Conservation (phyloP, 2,329 filamentous ascomycete genomes). For the Beauveria varroae region DNA sequence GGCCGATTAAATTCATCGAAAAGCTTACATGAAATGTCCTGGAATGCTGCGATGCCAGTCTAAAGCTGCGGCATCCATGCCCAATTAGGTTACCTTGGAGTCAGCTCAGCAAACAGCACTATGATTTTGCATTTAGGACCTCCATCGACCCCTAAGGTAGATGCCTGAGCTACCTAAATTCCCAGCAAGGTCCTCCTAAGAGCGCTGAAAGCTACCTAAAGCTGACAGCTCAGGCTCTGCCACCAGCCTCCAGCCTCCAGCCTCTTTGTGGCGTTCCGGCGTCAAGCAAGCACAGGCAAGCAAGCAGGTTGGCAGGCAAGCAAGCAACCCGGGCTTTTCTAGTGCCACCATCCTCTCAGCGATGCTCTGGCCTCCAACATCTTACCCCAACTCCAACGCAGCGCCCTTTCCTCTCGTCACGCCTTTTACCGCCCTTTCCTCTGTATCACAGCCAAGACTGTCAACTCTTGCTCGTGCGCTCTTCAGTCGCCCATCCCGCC, state of each 20-base stretch:
- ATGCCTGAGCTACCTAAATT: no score
- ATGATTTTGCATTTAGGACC: background rate
- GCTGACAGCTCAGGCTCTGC: background rate
- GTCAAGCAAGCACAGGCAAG: background rate
- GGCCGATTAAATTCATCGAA: no score
- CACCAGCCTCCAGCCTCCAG: background rate
- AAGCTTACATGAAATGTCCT: no score
- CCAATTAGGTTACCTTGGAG: conserved; percentile 1
- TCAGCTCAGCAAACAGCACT: background rate
- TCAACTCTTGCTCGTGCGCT: background rate
- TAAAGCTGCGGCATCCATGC: background rate
- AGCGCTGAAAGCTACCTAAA: background rate
- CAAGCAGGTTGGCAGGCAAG: no score
- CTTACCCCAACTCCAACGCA: background rate
- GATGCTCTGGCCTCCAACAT: conserved; percentile 1
- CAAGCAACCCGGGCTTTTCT: background rate
- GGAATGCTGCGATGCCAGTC: background rate
- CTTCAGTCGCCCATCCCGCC: background rate
- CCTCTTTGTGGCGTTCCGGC: background rate
- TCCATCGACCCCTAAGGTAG: background rate
- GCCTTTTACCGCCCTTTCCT: background rate
- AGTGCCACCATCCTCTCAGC: background rate
- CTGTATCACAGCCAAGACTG: background rate
- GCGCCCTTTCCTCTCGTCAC: background rate
- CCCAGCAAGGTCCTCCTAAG: background rate